Percentiles rank a stretch among this genome's conserved stretches.
Conservation (phyloP, 257 asterid species). For the Paraleonurus japonicus region DNA sequence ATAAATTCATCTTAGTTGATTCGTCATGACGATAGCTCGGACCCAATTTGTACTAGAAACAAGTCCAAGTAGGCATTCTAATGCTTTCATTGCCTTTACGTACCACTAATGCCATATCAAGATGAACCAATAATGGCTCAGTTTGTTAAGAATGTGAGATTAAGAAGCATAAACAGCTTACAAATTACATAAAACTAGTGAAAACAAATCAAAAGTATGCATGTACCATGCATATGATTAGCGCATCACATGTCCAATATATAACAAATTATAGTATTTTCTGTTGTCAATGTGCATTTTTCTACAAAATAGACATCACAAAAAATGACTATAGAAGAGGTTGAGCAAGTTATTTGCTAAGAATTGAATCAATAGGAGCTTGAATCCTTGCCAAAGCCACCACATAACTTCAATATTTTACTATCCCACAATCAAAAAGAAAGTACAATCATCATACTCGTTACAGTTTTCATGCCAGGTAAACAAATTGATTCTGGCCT, state of each 20-base stretch:
- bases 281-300: background rate
- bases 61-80: background rate
- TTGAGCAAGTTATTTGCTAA: background rate
- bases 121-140: background rate
- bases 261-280: background rate
- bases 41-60: background rate
- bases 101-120: background rate
- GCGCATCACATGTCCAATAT: background rate
- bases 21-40: conserved; percentile 1
- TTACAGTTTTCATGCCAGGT: background rate
- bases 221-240: background rate
- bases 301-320: background rate
- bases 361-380: background rate
- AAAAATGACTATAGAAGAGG: background rate
- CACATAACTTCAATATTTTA: background rate
- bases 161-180: background rate
- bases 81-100: background rate
- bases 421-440: background rate
- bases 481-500: background rate
- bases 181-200: background rate
- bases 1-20: background rate
- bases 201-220: background rate
- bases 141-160: conserved; percentile 8
- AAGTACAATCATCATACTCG: background rate
- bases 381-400: background rate